Conservation (phyloP, 148 eudicot species). For the Nepenthes mirabilis region DNA sequence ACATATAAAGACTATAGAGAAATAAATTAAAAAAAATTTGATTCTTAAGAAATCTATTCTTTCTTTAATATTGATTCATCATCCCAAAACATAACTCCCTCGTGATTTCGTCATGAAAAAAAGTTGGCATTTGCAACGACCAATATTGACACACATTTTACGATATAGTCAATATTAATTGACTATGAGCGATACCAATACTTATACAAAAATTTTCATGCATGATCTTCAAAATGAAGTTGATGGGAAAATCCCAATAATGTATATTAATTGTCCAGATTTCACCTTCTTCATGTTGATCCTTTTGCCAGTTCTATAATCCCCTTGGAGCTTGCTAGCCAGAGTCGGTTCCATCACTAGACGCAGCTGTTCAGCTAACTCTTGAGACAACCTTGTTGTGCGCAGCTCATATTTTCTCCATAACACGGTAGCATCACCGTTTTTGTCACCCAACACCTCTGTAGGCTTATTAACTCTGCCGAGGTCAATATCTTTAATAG, state of each 20-base stretch:
- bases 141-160: no score
- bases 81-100: no score
- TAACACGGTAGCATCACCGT: constrained; percentile 38
- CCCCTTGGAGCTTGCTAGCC: constrained; percentile 97
- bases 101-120: no score
- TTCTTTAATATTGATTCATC: no score
- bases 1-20: no score
- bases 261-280: not conserved
- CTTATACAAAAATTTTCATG: no score
- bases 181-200: no score
- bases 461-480: constrained; percentile 33
- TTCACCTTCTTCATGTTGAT: constrained; percentile 97
- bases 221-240: not conserved
- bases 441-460: constrained; percentile 29
- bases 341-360: constrained; percentile 92
- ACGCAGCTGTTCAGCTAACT: constrained; percentile 93
- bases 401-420: constrained; percentile 79
- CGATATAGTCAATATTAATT: no score
- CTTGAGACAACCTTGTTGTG: constrained; percentile 87
- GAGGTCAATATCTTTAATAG: constrained; percentile 24
- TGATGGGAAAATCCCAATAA: not conserved
- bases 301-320: constrained; percentile 96
- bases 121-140: no score
- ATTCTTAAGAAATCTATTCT: no score
- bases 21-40: no score